Evolutionary conservation across 176 grass and related monocot species (phyloP), one percentile per base, ranked within the genome.

Genomic region (Bothriochloa decipiens): DNA sequence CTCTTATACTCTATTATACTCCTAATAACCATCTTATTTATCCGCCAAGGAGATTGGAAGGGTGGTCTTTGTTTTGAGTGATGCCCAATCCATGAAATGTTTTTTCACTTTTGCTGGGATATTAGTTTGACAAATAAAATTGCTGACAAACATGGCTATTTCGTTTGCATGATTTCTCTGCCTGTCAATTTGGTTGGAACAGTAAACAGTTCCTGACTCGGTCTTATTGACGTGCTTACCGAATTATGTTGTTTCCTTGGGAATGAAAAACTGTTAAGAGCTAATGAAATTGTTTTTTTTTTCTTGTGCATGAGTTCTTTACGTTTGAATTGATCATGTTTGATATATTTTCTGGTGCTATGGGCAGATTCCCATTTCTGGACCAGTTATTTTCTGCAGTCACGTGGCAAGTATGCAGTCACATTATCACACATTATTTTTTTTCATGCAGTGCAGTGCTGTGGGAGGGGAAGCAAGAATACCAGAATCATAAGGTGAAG

Each of bases 91-190:
- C 27, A 74, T 68, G 39, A 61, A 20, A 52, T 61, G 20, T 26
- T 67, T 88, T 85, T 65, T 72, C 8, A 11, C 22, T 46, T 83
- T 72, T 53, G 35, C 42, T 82, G 32, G 32, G 37, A 86, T 89
- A 25, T 27, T 82, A 82, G 17, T 80, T 86, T 75, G 68, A 61
- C 61, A 85, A 88, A 92, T 92, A 92, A 86, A 86, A 75, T 75
- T 45, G 37, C n/a, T 75, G 78, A 68, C 28, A 74, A 55, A 74
- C 83, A 46, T 83, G 11, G 12, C 7, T 65, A 61, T 74, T 86
- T 78, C 7, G 61, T 82, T 73, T 73, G 22, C 0, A 15, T n/a
- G 9, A n/a, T 45, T 46, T 82, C 67, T 23, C 27, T 46, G 20
- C 27, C 18, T 11, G 11, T n/a, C 58, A 43, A 28, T 63, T 74